phyloP scores from a whole-genome alignment of 2,329 filamentous ascomycete species.

The Monilinia fructicola region DNA sequence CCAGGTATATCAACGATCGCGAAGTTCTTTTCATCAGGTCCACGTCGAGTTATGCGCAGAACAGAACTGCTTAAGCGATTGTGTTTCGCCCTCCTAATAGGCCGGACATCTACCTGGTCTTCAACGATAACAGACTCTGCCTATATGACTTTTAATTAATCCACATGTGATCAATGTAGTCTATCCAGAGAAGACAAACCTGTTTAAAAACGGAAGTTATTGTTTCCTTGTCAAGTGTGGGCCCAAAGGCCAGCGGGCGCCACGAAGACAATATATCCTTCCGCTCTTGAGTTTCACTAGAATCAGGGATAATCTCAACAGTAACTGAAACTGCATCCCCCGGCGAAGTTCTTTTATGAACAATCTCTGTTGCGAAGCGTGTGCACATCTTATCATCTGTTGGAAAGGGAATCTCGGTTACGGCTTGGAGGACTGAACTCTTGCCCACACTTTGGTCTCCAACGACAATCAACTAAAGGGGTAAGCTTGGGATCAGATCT shows the following conservation, averaged over 20 bases:
- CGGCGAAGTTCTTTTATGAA: constrained; percentile 36
- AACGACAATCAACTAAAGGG: constrained; percentile 40
- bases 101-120: background rate
- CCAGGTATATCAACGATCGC: constrained; percentile 38
- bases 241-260: constrained; percentile 6
- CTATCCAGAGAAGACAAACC: background rate
- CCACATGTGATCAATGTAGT: too few relatives aligned
- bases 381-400: constrained; percentile 45
- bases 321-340: constrained; percentile 19
- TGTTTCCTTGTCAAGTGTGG: constrained; percentile 3
- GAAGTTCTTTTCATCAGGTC: constrained; percentile 30
- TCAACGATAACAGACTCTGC: background rate
- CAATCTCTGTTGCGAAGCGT: constrained; percentile 48
- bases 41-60: constrained; percentile 27
- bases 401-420: constrained; percentile 45
- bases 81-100: background rate
- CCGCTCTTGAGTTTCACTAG: constrained; percentile 20
- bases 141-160: background rate
- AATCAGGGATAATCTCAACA: constrained; percentile 13
- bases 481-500: background rate
- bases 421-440: constrained; percentile 40
- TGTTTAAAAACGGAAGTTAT: constrained; percentile 10
- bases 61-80: constrained; percentile 28
- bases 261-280: constrained; percentile 5
- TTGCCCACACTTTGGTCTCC: constrained; percentile 46